phyloP scores from a whole-genome alignment of 192 early-diverging fungal species.

The Umbelopsis sp. region DNA sequence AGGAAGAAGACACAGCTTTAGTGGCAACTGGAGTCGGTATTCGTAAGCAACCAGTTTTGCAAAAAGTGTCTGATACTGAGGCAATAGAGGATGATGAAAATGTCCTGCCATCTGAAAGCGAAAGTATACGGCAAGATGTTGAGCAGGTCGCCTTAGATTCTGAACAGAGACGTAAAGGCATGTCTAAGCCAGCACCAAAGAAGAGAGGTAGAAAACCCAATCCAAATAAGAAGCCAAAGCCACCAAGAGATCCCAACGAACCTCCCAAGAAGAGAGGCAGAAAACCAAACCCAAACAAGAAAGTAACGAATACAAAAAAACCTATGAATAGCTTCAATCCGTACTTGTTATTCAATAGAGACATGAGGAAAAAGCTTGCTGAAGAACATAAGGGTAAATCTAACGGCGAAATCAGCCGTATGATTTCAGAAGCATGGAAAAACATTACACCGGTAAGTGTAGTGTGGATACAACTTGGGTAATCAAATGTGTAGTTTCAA shows the following conservation, averaged over 20 bases:
- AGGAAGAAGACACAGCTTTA: background rate
- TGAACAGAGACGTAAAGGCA: background rate
- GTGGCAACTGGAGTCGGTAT: background rate
- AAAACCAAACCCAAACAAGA: background rate
- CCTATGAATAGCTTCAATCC: conserved; percentile 15
- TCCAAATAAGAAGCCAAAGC: background rate
- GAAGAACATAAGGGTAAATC: background rate
- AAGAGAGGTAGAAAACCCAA: background rate
- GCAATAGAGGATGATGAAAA: background rate
- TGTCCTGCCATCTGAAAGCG: background rate
- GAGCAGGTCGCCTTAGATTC: background rate
- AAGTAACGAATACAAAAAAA: background rate
- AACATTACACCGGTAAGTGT: background rate
- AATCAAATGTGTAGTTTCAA: background rate
- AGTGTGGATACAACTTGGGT: too few species aligned
- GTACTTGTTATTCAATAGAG: background rate
- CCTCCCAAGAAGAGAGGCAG: background rate
- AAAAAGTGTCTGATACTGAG: background rate
- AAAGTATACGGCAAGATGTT: background rate
- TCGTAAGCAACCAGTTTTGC: background rate
- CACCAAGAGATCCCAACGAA: background rate
- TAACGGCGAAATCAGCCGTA: background rate
- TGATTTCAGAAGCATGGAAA: conserved; percentile 5
- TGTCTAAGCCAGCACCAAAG: background rate
- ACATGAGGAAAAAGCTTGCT: background rate